Conservation (phyloP, 495 filamentous ascomycete genomes). For the Penicillium antarcticum region DNA sequence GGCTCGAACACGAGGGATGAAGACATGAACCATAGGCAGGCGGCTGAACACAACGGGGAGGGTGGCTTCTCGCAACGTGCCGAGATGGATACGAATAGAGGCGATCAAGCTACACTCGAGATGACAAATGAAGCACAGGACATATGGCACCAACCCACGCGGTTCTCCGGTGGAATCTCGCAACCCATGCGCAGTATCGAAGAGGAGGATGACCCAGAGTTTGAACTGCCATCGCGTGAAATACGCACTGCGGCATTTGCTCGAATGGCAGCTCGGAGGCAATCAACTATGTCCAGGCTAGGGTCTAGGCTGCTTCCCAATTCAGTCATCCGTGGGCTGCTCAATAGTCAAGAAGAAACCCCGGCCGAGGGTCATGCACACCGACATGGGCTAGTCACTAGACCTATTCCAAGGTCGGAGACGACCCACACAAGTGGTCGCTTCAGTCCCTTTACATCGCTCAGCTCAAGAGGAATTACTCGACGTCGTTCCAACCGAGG, state of each 20-base stretch:
- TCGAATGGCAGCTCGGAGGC: constrained; percentile 44
- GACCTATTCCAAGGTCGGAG: constrained; percentile 38
- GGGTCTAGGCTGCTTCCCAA: constrained; percentile 51
- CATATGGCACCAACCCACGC: constrained; percentile 22
- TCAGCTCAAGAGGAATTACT: constrained; percentile 37
- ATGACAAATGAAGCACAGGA: constrained; percentile 11
- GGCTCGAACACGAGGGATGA: constrained; percentile 33
- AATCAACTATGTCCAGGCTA: constrained; percentile 50
- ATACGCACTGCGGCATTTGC: constrained; percentile 35
- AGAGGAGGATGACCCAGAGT: constrained; percentile 27
- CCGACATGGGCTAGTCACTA: constrained; percentile 43
- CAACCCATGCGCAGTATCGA: constrained; percentile 35
- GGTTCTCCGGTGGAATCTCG: constrained; percentile 8
- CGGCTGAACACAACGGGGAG: constrained; percentile 27
- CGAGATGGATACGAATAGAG: constrained; percentile 11
- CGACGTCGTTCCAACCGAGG: constrained; percentile 36
- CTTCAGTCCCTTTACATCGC: constrained; percentile 42
- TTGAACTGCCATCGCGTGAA: constrained; percentile 26
- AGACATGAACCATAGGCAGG: constrained; percentile 38
- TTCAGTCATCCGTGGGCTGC: constrained; percentile 41
- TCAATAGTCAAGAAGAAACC: constrained; percentile 47
- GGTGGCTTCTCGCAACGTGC: constrained; percentile 14
- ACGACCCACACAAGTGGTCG: constrained; percentile 33
- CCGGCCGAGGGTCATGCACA: constrained; percentile 48
- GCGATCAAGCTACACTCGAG: constrained; percentile 12